phyloP scores from a whole-genome alignment of 768 basidiomycete species.

The Calvatia gigantea region DNA sequence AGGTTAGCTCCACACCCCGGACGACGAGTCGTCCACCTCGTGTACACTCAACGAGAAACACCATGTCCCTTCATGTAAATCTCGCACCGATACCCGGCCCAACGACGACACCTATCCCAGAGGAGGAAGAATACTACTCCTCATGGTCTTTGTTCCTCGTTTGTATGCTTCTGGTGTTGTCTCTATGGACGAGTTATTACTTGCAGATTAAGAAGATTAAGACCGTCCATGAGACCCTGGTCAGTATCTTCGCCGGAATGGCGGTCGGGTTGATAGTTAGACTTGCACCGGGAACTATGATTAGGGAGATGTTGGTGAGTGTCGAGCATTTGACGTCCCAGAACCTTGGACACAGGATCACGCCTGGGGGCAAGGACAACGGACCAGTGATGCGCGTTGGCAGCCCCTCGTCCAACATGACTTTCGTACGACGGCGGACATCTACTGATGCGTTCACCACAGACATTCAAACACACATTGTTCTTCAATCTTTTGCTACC shows the following conservation, averaged over 20 bases:
- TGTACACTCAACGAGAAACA: not conserved
- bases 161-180: slow-evolving; percentile 88
- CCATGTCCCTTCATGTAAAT: slow-evolving; percentile 1
- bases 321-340: not conserved
- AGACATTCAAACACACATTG: slow-evolving; percentile 96
- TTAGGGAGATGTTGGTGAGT: slow-evolving; percentile 95
- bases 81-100: slow-evolving; percentile 15
- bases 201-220: slow-evolving; percentile 96
- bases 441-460: not conserved
- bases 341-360: too few relatives aligned
- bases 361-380: too few relatives aligned
- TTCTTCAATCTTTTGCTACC: slow-evolving; percentile 99
- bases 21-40: not conserved
- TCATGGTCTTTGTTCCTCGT: slow-evolving; percentile 95
- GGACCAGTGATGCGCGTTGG: not conserved
- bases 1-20: not conserved
- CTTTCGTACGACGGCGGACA: not conserved
- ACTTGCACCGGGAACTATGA: slow-evolving; percentile 88
- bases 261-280: slow-evolving; percentile 89
- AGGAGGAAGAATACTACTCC: slow-evolving; percentile 88
- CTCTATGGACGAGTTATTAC: slow-evolving; percentile 96
- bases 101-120: slow-evolving; percentile 40
- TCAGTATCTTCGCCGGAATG: slow-evolving; percentile 96
- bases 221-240: slow-evolving; percentile 92
- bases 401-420: not conserved